Percentiles rank a stretch among this genome's conserved stretches.
These are phyloP conservation scores for Pistacia integerrima DNA, from an alignment of 345 rosid genomes.

Conservation along the genomic window DNA sequence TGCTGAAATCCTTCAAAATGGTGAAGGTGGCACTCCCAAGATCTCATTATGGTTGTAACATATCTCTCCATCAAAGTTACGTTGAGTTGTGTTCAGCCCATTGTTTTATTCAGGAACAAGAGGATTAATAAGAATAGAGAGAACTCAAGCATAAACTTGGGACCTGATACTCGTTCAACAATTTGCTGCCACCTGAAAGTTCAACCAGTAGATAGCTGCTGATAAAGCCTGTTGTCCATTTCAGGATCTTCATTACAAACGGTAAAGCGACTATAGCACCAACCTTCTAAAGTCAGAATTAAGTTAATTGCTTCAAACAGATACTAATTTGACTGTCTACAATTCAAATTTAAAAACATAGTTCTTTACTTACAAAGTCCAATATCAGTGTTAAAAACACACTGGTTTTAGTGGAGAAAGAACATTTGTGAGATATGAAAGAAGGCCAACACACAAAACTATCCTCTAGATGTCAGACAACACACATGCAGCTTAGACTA, in stretches of 20 bases:
- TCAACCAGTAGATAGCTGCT: conserved; percentile 99
- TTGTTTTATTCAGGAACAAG: conserved; percentile 55
- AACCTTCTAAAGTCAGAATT: conserved; percentile 16
- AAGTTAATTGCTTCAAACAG: background rate
- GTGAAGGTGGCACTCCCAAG: background rate
- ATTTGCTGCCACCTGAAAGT: conserved; percentile 89
- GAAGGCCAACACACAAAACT: background rate
- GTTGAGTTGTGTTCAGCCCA: conserved; percentile 32
- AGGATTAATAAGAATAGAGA: conserved; percentile 58
- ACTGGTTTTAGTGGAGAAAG: background rate
- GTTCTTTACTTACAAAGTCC: background rate
- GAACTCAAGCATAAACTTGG: conserved; percentile 59
- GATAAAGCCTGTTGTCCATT: conserved; percentile 90
- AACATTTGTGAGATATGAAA: background rate
- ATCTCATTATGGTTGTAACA: background rate
- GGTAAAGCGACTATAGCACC: conserved; percentile 27
- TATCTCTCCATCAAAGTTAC: conserved; percentile 6
- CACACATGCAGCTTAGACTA: background rate
- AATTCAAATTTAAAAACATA: background rate
- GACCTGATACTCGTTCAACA: conserved; percentile 34
- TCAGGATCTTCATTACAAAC: conserved; percentile 71
- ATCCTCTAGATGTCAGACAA: background rate
- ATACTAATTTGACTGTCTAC: background rate
- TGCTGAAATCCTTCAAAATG: background rate
- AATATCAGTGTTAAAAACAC: background rate